These are phyloP conservation scores for Nakazawaea molendinolei DNA, from an alignment of 805 yeast species.

Conservation along the genomic window DNA sequence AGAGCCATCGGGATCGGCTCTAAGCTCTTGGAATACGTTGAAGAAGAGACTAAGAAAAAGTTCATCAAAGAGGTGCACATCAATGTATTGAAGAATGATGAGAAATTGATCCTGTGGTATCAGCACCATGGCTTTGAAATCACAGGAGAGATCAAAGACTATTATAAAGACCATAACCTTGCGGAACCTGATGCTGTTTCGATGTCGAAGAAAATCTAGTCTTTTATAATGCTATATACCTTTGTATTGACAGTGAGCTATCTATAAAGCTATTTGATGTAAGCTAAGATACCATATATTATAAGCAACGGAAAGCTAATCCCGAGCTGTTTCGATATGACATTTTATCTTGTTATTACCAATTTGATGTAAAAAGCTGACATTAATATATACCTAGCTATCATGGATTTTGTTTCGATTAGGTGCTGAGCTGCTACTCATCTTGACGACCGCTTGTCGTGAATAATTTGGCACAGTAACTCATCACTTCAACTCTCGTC, in stretches of 20 bases:
- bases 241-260: not conserved
- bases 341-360: no score
- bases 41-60: constrained; percentile 46
- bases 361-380: no score
- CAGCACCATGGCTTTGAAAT: constrained; percentile 29
- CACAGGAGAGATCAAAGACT: constrained; percentile 22
- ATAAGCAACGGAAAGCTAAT: no score
- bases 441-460: no score
- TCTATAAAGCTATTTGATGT: not conserved
- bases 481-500: no score
- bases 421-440: no score
- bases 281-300: no score
- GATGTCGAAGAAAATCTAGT: constrained; percentile 23
- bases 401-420: no score
- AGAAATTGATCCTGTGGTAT: constrained; percentile 30
- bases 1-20: constrained; percentile 56
- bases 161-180: constrained; percentile 33
- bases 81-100: constrained; percentile 31
- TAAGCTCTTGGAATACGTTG: constrained; percentile 48
- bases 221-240: not conserved
- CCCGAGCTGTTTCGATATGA: no score
- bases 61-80: constrained; percentile 33
- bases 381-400: no score
- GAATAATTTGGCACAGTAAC: no score
- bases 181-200: constrained; percentile 31